Percentiles rank a stretch among this genome's conserved stretches.
Evolutionary conservation across 306 rosid species (phyloP).

Genomic region (Mimosa pudica): DNA sequence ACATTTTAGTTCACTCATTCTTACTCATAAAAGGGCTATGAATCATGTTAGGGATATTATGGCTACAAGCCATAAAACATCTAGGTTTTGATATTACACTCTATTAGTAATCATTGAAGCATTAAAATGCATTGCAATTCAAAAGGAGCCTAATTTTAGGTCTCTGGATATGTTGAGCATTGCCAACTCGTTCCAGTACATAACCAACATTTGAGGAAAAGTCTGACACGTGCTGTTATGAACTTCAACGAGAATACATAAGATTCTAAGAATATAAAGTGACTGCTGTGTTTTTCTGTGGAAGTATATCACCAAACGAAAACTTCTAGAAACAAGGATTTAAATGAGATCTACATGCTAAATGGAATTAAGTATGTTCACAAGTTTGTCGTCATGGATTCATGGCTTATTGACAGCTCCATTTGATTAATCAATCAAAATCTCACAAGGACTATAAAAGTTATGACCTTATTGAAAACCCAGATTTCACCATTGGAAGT

Average conservation of each 20-base stretch:
- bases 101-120: not conserved
- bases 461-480: conserved; percentile 90
- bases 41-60: not conserved
- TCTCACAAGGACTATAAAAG: not conserved
- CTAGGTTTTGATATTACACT: not conserved
- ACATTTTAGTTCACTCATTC: not conserved
- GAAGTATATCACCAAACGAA: not conserved
- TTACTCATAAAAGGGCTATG: not conserved
- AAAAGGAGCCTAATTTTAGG: not conserved
- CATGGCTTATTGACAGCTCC: not conserved
- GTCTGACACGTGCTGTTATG: not conserved
- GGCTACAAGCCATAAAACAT: not conserved
- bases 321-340: not conserved
- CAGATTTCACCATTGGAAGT: conserved; percentile 97
- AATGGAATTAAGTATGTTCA: not conserved
- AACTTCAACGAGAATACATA: not conserved
- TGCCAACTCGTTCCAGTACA: not conserved
- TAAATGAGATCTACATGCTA: not conserved
- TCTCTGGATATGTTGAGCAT: not conserved
- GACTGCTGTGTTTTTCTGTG: not conserved
- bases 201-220: not conserved
- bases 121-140: too few relatives aligned
- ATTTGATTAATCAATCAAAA: not conserved
- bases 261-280: not conserved
- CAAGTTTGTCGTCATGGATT: not conserved